These are phyloP conservation scores for Suhomyces kunorum DNA, from an alignment of 1,139 yeast species.

Conservation along the genomic window DNA sequence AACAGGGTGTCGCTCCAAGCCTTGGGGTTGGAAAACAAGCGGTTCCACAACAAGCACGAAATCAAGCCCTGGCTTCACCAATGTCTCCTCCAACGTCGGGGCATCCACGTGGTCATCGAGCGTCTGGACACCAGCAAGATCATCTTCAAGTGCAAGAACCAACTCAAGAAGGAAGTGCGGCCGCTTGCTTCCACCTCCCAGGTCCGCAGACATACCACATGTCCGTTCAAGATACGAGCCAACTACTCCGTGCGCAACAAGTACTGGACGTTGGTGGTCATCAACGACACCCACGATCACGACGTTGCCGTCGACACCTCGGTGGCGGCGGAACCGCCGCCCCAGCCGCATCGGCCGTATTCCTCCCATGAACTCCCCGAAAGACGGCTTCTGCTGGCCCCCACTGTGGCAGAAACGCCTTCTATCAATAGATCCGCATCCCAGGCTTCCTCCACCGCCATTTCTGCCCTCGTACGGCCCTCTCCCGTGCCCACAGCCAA, in stretches of 20 bases:
- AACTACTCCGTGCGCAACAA: conserved; percentile 58
- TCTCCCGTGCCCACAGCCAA: too few species aligned
- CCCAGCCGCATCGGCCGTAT: too few species aligned
- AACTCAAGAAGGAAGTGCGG: conserved; percentile 16
- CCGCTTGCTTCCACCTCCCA: conserved; percentile 12
- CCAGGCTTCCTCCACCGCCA: neutral
- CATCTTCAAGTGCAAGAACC: conserved; percentile 63
- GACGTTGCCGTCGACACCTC: too few species aligned
- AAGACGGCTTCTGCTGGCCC: too few species aligned
- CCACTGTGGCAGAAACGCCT: too few species aligned
- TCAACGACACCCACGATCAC: conserved; percentile 56
- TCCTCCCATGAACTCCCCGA: too few species aligned
- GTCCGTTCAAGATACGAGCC: conserved; percentile 73
- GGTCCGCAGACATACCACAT: conserved; percentile 35
- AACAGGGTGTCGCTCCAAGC: conserved; percentile 13
- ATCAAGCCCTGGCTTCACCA: conserved; percentile 72
- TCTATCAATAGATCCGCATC: too few species aligned
- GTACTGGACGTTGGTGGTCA: conserved; percentile 62
- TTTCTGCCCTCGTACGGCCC: too few species aligned
- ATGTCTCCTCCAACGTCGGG: conserved; percentile 44
- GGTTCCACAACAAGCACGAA: conserved; percentile 26
- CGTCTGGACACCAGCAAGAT: conserved; percentile 69
- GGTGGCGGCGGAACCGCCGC: too few species aligned
- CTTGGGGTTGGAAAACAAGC: conserved; percentile 17
- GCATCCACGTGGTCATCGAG: conserved; percentile 66